Base-by-base conservation (phyloP, 306 rosid species). In the Malus asiatica region DNA sequence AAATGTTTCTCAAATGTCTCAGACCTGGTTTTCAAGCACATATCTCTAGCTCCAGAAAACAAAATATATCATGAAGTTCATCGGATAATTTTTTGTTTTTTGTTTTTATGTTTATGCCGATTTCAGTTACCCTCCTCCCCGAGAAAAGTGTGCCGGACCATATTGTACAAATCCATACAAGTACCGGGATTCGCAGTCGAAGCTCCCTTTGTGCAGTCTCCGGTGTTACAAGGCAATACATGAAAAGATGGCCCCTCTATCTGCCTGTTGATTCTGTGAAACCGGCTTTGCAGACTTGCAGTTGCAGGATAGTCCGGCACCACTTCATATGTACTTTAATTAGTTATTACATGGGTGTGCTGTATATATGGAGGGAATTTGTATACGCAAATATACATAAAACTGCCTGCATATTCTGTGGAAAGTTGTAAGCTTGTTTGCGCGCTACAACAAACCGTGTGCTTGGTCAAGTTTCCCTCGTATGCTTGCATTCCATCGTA, bases 201-300 rank as follows among this genome's bases (percentile, higher is more conserved):
- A 86, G 84, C 90, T 86, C 53, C 92, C 92, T 20, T 82, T 88
- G 18, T 86, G 89, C 66, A 86, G 90, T 73, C 90, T 88, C 72
- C 84, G 82, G 66, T 88, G 92, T 76, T 88, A 82, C 83, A 86
- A 76, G 84, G 90, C 84, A 70, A 68, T 88, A 70, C 85, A 84
- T 44, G 78, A 73, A 58, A 88, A 84, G 46, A 78, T 64, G 65
- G 76, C 30, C 5, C 72, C 79, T 52, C 58, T 83, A 61, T 52
- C 76, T 22, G 83, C 86, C 19, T 73, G 80, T 76, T 85, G 52
- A 61, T 40, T n/a, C 12, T 29, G 46, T 18, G 71, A 14, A 62
- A 27, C 25, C 19, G 51, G 55, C 51, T 22, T 77, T 70, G 7
- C 42, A 38, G 42, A 38, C 9, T 38, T 38, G 42, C 42, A 38